These are phyloP conservation scores for Monilinia aucupariae DNA, from an alignment of 2,329 filamentous ascomycete genomes.

Conservation along the genomic window DNA sequence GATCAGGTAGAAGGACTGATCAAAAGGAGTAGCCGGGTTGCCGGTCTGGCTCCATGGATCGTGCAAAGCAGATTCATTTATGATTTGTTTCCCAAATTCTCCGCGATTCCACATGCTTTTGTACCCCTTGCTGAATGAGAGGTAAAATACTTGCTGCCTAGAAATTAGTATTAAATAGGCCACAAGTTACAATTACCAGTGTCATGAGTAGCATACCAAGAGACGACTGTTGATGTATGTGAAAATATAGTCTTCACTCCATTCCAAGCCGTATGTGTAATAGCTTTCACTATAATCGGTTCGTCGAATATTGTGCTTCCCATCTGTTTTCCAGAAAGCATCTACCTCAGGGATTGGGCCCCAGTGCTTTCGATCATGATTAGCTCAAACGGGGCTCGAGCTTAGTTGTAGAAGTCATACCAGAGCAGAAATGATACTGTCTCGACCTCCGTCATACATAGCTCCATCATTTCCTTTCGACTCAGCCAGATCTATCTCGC, in stretches of 20 bases:
- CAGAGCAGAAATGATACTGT: slow-evolving; percentile 41
- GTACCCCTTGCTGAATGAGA: slow-evolving; percentile 28
- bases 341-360: slow-evolving; percentile 35
- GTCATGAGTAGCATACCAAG: slow-evolving; percentile 26
- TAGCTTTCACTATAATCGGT: slow-evolving; percentile 41
- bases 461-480: slow-evolving; percentile 43
- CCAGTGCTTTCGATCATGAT: slow-evolving; percentile 39
- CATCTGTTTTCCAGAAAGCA: slow-evolving; percentile 25
- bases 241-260: slow-evolving; percentile 48
- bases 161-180: slow-evolving; percentile 20
- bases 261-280: slow-evolving; percentile 50
- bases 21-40: slow-evolving; percentile 44
- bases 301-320: slow-evolving; percentile 31
- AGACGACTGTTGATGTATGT: slow-evolving; percentile 46
- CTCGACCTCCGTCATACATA: slow-evolving; percentile 39
- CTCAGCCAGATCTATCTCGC: slow-evolving; percentile 51
- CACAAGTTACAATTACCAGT: neutral
- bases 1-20: slow-evolving; percentile 47
- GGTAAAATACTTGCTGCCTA: slow-evolving; percentile 38
- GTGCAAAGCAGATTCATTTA: slow-evolving; percentile 40
- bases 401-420: slow-evolving; percentile 35
- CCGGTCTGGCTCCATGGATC: slow-evolving; percentile 42
- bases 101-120: slow-evolving; percentile 38
- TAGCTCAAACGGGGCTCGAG: neutral
- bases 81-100: slow-evolving; percentile 38